Conservation (phyloP, 192 early-diverging fungal species). For the Rhizoclosmatium globosum region DNA sequence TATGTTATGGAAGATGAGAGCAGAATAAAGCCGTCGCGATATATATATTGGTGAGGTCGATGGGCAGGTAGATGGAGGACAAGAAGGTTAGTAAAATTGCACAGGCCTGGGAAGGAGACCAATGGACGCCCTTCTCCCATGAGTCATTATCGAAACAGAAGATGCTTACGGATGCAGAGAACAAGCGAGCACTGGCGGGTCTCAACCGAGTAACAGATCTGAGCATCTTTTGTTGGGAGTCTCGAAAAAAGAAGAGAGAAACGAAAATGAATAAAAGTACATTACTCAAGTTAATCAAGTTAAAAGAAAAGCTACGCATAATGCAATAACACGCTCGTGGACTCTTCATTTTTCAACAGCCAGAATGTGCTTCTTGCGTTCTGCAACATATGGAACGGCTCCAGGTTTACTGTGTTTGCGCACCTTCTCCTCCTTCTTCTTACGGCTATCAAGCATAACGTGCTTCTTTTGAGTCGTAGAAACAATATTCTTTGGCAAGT, state of each 20-base stretch:
- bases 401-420: conserved; percentile 83
- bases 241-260: background rate
- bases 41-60: too few relatives aligned
- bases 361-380: conserved; percentile 64
- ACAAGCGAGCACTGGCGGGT: conserved; percentile 10
- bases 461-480: conserved; percentile 82
- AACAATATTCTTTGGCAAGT: conserved; percentile 85
- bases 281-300: background rate
- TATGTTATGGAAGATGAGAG: background rate
- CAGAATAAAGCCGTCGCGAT: too few relatives aligned
- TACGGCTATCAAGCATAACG: conserved; percentile 79
- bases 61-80: too few relatives aligned
- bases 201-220: conserved; percentile 12
- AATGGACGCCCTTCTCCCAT: background rate
- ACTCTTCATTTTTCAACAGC: conserved; percentile 46
- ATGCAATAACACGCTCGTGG: background rate
- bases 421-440: conserved; percentile 89
- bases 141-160: background rate
- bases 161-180: conserved; percentile 17
- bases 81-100: too few relatives aligned
- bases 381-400: conserved; percentile 53
- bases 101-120: too few relatives aligned
- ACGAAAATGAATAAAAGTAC: background rate
- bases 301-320: background rate
- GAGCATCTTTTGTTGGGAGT: background rate